These are phyloP conservation scores for Ogataea chonburiensis DNA, from an alignment of 805 yeast species.

Conservation along the genomic window DNA sequence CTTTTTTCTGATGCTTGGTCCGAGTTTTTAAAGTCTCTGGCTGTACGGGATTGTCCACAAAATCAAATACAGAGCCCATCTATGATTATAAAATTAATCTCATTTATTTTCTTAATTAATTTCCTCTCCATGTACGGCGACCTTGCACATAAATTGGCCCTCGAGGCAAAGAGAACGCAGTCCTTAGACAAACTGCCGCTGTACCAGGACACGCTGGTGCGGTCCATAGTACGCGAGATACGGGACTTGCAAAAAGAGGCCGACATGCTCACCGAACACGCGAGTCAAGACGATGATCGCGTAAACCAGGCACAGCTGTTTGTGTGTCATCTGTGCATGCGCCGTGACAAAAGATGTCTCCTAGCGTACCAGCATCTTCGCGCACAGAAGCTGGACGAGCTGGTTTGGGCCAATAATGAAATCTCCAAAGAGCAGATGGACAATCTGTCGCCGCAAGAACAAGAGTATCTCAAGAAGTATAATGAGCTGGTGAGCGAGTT, in stretches of 20 bases:
- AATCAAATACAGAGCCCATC: constrained; percentile 9
- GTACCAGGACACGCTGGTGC: constrained; percentile 70
- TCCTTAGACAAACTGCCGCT: constrained; percentile 63
- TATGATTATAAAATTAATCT: no score
- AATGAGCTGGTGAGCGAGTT: constrained; percentile 69
- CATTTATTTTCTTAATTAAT: constrained; percentile 1
- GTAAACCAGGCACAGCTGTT: constrained; percentile 62
- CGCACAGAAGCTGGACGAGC: constrained; percentile 60
- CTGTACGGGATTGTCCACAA: constrained; percentile 7
- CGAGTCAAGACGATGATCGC: constrained; percentile 33
- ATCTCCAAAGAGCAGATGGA: constrained; percentile 41
- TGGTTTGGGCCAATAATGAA: constrained; percentile 71
- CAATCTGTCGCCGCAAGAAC: constrained; percentile 73
- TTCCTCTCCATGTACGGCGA: constrained; percentile 81
- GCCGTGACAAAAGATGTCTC: constrained; percentile 86
- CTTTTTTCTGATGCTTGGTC: constrained; percentile 11
- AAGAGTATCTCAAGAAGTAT: constrained; percentile 71
- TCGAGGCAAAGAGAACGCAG: constrained; percentile 80
- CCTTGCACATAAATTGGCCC: constrained; percentile 72
- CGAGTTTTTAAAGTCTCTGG: not conserved
- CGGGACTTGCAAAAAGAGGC: constrained; percentile 58
- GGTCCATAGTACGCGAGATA: constrained; percentile 70
- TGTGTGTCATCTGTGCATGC: constrained; percentile 72
- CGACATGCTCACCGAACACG: constrained; percentile 40
- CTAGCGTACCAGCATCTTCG: constrained; percentile 79